Base-by-base conservation (phyloP, 179 eudicot genomes). In the Silene coronaria region DNA sequence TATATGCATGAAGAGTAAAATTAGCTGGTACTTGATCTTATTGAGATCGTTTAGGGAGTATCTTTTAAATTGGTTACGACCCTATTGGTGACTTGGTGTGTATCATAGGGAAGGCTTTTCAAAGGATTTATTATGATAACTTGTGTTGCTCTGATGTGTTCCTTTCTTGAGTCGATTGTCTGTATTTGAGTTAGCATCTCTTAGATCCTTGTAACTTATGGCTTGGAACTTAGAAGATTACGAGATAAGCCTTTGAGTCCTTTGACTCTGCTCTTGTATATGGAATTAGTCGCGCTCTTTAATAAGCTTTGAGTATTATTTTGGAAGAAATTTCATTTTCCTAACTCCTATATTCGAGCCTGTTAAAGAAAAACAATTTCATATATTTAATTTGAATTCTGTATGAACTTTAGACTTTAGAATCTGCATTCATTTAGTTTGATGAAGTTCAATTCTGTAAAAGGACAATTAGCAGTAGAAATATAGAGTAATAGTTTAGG, bases 11-110 rank as follows among this genome's bases (percentile, higher is more conserved):
- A 22, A 42, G 72, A 13, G 30, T 53, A 53, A 66, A 46, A 66
- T 73, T 78, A 65, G 67, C 61, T 73, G 77, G 76, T 73, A 72
- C 59, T 78, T 73, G 46, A 36, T 73, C 58, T 72, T 65, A 66
- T 78, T 78, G 73, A 73, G 62, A 30, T 45, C 14, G 13, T 72
- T 60, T 45, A 63, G 28, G 46, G 59, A 22, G 57, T 38, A 48
- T 57, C 66, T 26, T 16, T 24, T 17, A 17, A 27, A 38, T 19
- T 42, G 26, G 27, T 53, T 23, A 55, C 22, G 61, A 32, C 32
- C 73, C 46, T 72, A 67, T 32, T 42, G n/a, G n/a, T n/a, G n/a
- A n/a, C n/a, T n/a, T 26, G 46, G 34, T 42, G 53, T 24, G 38
- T 70, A 4, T 27, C 30, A 42, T 69, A 28, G 69, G 24, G 55